Conservation (phyloP, 257 asterid species). For the Linderniella brevidens region DNA sequence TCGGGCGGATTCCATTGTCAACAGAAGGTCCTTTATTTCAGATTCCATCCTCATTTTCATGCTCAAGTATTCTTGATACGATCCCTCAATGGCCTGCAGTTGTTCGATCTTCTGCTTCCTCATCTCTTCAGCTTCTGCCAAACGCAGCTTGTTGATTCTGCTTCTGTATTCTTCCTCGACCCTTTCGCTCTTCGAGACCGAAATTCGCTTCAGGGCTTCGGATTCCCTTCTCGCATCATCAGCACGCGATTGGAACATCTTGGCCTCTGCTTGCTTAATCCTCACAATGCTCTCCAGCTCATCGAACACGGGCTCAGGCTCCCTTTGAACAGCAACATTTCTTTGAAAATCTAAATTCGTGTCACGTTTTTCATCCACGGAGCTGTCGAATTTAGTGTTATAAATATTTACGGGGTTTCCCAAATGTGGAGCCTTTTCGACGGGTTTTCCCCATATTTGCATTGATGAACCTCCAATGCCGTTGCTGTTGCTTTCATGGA, state of each 20-base stretch:
- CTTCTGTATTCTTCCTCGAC: slow-evolving; percentile 62
- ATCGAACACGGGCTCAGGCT: slow-evolving; percentile 34
- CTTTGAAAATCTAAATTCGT: slow-evolving; percentile 25
- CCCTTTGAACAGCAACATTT: slow-evolving; percentile 21
- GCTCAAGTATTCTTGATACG: slow-evolving; percentile 57
- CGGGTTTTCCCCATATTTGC: slow-evolving; percentile 28
- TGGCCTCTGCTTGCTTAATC: slow-evolving; percentile 81
- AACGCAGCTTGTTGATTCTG: slow-evolving; percentile 47
- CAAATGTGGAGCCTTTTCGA: slow-evolving; percentile 36
- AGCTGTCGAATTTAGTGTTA: slow-evolving; percentile 25
- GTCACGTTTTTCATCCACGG: slow-evolving; percentile 21
- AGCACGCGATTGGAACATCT: slow-evolving; percentile 82
- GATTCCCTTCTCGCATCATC: slow-evolving; percentile 89
- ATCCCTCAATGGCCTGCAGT: slow-evolving; percentile 53
- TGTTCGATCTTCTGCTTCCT: slow-evolving; percentile 75
- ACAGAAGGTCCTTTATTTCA: slow-evolving; percentile 68
- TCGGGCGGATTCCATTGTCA: slow-evolving; percentile 84
- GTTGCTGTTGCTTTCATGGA: slow-evolving; percentile 26
- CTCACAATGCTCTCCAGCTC: slow-evolving; percentile 87
- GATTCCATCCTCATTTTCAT: slow-evolving; percentile 91
- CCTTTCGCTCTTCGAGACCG: slow-evolving; percentile 44
- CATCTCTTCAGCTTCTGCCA: slow-evolving; percentile 88
- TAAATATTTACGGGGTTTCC: slow-evolving; percentile 29
- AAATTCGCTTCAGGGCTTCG: slow-evolving; percentile 63
- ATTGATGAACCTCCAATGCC: slow-evolving; percentile 41